Conservation (phyloP, 2,329 filamentous ascomycete species). For the Nemania diffusa region DNA sequence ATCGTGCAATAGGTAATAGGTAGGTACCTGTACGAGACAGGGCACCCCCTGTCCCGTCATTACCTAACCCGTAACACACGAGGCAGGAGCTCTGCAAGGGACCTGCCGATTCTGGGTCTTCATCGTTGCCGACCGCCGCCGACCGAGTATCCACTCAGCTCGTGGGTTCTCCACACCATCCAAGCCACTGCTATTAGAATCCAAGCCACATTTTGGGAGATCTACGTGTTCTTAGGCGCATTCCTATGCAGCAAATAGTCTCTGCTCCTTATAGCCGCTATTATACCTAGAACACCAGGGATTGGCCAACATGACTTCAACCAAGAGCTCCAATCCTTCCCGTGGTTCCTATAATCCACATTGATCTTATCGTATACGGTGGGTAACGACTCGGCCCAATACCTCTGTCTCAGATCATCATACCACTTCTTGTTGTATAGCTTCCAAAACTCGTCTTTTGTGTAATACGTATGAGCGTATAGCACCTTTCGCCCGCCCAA, state of each 20-base stretch:
- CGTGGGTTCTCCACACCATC: constrained; percentile 9
- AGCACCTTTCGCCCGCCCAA: constrained; percentile 74
- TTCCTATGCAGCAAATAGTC: constrained; percentile 16
- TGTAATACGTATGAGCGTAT: constrained; percentile 75
- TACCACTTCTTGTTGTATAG: constrained; percentile 70
- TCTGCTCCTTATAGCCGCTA: constrained; percentile 9
- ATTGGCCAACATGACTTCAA: constrained; percentile 10
- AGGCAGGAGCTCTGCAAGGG: constrained; percentile 28
- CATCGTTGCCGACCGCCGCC: neutral
- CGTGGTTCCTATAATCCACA: constrained; percentile 55
- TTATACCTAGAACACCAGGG: constrained; percentile 4
- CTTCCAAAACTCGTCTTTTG: constrained; percentile 73
- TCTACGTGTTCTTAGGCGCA: neutral
- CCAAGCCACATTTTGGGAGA: neutral
- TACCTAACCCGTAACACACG: neutral
- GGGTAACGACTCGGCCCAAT: constrained; percentile 67
- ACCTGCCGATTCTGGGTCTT: constrained; percentile 28
- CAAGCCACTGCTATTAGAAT: constrained; percentile 8
- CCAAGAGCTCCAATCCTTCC: constrained; percentile 29
- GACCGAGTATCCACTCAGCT: neutral
- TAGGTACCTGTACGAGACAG: neutral
- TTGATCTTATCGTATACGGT: constrained; percentile 75
- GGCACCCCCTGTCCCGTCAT: constrained; percentile 5
- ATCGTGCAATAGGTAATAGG: constrained; percentile 20
- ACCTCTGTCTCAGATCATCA: constrained; percentile 65